phyloP scores from a whole-genome alignment of 345 rosid species.

The Eucalyptus urophylla region DNA sequence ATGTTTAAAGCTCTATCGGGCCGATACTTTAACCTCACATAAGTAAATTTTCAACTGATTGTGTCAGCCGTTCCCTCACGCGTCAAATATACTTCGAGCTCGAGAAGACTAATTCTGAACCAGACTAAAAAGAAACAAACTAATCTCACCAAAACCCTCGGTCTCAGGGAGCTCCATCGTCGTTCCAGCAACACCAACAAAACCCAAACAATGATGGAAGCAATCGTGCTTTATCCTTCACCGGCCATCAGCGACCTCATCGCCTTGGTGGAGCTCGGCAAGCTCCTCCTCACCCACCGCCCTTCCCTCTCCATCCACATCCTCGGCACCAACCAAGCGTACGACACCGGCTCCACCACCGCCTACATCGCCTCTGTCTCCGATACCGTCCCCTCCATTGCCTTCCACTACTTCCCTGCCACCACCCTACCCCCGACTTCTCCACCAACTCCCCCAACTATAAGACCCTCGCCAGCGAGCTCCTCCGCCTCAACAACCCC shows the following conservation, averaged over 20 bases:
- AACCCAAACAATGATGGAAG: conserved; percentile 4
- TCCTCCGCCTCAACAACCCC: too few species aligned
- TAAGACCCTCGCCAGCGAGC: too few species aligned
- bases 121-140: neutral
- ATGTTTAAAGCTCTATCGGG: neutral
- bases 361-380: too few species aligned
- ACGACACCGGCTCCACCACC: too few species aligned
- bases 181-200: neutral
- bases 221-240: neutral
- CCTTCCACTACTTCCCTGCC: too few species aligned
- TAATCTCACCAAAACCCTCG: neutral
- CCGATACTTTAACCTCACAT: neutral
- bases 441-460: too few species aligned
- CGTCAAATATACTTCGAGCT: neutral
- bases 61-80: neutral
- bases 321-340: conserved; percentile 4
- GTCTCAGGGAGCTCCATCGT: neutral
- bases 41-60: neutral
- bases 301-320: conserved; percentile 4
- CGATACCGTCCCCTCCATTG: too few species aligned
- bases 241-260: neutral
- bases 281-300: neutral
- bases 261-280: neutral
- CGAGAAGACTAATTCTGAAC: neutral
- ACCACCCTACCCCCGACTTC: too few species aligned